These are phyloP conservation scores for Diutina pseudorugosa DNA, from an alignment of 1,139 yeast genomes.

Conservation along the genomic window DNA sequence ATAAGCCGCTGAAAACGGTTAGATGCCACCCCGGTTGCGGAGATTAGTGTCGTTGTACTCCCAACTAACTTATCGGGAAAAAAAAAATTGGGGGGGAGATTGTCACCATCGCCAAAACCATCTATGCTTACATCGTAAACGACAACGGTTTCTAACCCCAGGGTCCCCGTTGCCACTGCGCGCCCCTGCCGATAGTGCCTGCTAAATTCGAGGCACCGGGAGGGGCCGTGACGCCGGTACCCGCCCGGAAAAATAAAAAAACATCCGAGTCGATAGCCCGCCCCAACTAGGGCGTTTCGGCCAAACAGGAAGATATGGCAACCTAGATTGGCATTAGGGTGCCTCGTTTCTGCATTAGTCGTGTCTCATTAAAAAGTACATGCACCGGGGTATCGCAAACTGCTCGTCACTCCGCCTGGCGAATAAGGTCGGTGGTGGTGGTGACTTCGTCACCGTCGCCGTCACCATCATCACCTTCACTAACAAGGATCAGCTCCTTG, in stretches of 20 bases:
- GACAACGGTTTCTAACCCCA: background rate
- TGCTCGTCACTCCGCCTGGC: background rate
- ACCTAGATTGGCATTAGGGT: background rate
- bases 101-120: no score
- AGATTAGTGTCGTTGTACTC: no score
- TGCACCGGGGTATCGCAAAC: background rate
- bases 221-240: background rate
- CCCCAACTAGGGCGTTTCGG: background rate
- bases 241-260: background rate
- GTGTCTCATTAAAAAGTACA: background rate
- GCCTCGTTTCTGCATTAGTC: background rate
- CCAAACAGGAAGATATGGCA: background rate
- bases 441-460: constrained; percentile 18
- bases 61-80: no score
- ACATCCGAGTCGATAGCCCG: no score
- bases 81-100: no score
- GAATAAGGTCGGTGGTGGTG: constrained; percentile 1
- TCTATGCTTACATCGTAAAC: background rate
- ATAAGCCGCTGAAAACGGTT: no score
- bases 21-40: no score
- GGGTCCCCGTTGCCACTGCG: background rate
- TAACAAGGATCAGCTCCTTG: constrained; percentile 31
- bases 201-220: background rate
- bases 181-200: background rate
- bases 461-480: constrained; percentile 8